A percentile compares a stretch with the other conserved stretches of the same genome.
These are phyloP conservation scores for Diaporthe sp. DNA, from an alignment of 2,329 filamentous ascomycete genomes.

Conservation along the genomic window DNA sequence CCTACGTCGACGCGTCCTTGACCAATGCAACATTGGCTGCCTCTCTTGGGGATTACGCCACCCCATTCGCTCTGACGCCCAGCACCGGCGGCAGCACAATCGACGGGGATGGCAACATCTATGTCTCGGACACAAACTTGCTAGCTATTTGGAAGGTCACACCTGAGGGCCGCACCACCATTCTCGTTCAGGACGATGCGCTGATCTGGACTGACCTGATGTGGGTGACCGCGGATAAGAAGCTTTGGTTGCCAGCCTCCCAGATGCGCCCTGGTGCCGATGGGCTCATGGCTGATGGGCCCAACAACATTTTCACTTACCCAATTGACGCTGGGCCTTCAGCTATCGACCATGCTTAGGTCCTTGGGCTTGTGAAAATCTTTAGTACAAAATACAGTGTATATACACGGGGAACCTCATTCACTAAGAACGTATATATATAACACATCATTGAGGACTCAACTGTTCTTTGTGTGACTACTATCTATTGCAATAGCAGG, in stretches of 20 bases:
- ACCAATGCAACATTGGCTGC: conserved; percentile 50
- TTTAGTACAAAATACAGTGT: neutral
- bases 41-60: conserved; percentile 42
- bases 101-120: conserved; percentile 25
- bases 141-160: conserved; percentile 35
- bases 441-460: no score
- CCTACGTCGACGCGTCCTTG: conserved; percentile 50
- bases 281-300: conserved; percentile 39
- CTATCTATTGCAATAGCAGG: no score
- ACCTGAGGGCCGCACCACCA: conserved; percentile 35
- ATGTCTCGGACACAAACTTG: conserved; percentile 11
- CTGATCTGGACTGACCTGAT: conserved; percentile 43
- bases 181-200: conserved; percentile 41
- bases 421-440: neutral
- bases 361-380: no score
- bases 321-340: conserved; percentile 41
- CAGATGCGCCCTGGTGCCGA: conserved; percentile 41
- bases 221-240: conserved; percentile 42
- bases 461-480: no score
- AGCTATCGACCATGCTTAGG: neutral
- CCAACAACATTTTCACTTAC: conserved; percentile 42
- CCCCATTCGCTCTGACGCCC: conserved; percentile 15
- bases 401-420: fast-evolving
- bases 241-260: conserved; percentile 41
- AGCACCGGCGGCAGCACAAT: conserved; percentile 26